Evolutionary conservation across 257 asterid genomes (phyloP).

Genomic region (Solanum pinnatisectum): DNA sequence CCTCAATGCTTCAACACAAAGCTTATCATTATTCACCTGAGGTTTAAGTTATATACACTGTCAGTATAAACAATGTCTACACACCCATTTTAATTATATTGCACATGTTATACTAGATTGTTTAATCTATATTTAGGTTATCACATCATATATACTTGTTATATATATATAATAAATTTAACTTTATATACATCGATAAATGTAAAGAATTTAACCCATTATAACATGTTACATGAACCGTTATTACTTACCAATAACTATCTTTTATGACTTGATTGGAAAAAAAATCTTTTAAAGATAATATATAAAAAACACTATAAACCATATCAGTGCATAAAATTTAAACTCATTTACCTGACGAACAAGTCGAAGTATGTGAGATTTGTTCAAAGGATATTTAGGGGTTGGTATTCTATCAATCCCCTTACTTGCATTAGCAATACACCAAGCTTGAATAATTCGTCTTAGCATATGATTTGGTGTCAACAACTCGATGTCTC

Average conservation of each 20-base stretch:
- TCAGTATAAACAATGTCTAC: not conserved
- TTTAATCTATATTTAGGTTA: not conserved
- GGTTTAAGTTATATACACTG: not conserved
- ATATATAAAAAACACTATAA: not conserved
- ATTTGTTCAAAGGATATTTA: conserved; percentile 12
- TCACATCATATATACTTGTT: not conserved
- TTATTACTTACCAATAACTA: not conserved
- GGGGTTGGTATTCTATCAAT: conserved; percentile 33
- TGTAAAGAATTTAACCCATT: not conserved
- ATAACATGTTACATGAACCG: too few relatives aligned
- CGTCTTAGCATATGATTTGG: conserved; percentile 59
- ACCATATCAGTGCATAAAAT: not conserved
- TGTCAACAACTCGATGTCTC: conserved; percentile 28
- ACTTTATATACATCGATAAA: not conserved
- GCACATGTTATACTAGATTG: not conserved
- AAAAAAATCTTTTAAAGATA: not conserved
- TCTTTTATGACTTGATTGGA: not conserved
- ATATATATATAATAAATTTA: not conserved
- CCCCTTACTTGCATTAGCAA: conserved; percentile 14
- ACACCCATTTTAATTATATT: not conserved
- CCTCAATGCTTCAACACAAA: conserved; percentile 14
- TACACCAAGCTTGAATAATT: conserved; percentile 50
- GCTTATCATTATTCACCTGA: conserved; percentile 12
- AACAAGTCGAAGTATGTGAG: conserved; percentile 12
- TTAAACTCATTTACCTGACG: not conserved